Conservation (phyloP, 2,329 filamentous ascomycete genomes). For the Cordyceps javanica region DNA sequence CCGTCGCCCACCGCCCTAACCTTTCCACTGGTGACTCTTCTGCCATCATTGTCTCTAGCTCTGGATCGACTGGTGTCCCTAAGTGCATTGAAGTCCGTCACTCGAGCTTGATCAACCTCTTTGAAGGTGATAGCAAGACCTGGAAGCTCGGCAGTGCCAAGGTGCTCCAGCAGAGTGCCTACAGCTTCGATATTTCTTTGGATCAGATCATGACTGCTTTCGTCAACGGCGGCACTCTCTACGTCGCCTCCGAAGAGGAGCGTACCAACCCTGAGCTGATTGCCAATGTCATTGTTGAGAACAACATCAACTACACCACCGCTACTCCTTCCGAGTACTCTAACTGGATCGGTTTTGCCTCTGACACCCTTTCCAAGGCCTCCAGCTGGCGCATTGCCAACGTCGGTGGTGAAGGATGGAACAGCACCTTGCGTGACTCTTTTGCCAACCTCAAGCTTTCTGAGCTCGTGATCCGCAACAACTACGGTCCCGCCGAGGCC, state of each 20-base stretch:
- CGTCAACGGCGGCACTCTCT: slow-evolving; percentile 28
- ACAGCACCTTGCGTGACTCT: slow-evolving; percentile 7
- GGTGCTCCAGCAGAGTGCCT: slow-evolving; percentile 33
- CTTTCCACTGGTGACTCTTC: slow-evolving; percentile 12
- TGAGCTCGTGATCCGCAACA: slow-evolving; percentile 11
- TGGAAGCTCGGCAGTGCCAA: slow-evolving; percentile 20
- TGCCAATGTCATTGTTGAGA: slow-evolving; percentile 26
- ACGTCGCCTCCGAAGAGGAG: slow-evolving; percentile 24
- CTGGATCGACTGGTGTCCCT: slow-evolving; percentile 28
- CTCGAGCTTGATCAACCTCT: slow-evolving; percentile 22
- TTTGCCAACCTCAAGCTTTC: slow-evolving; percentile 15
- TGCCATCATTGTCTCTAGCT: slow-evolving; percentile 28
- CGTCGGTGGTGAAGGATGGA: slow-evolving; percentile 16
- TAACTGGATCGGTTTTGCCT: slow-evolving; percentile 22
- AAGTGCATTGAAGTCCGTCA: slow-evolving; percentile 35
- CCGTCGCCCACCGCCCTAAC: slow-evolving; percentile 9
- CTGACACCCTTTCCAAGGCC: slow-evolving; percentile 8
- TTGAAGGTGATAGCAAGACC: slow-evolving; percentile 19
- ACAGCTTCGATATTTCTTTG: slow-evolving; percentile 36
- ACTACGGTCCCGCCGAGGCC: slow-evolving; percentile 14
- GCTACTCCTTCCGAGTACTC: slow-evolving; percentile 37
- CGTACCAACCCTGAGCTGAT: slow-evolving; percentile 32
- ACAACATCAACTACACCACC: slow-evolving; percentile 31
- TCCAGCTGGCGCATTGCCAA: slow-evolving; percentile 17
- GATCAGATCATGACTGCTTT: slow-evolving; percentile 31